A percentile compares a stretch with the other conserved stretches of the same genome.
These are phyloP conservation scores for Ceratocystis smalleyi DNA, from an alignment of 2,329 filamentous ascomycete genomes.

Conservation along the genomic window DNA sequence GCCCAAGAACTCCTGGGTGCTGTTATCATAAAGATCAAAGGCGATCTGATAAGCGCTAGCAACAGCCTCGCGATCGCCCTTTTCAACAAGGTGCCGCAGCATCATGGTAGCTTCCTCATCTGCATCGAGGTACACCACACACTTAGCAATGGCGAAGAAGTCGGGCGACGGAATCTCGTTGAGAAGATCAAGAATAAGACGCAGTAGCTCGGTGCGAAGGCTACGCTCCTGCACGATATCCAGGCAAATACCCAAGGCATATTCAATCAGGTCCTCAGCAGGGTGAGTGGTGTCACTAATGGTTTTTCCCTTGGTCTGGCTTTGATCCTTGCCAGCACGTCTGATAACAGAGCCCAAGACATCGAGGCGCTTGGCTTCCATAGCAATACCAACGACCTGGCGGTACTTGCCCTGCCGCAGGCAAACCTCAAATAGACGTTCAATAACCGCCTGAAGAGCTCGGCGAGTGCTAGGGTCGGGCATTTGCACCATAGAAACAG, in stretches of 20 bases:
- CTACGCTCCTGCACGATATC: conserved; percentile 88
- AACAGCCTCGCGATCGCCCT: conserved; percentile 60
- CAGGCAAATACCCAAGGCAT: conserved; percentile 91
- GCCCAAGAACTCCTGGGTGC: conserved; percentile 86
- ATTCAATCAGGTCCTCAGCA: conserved; percentile 91
- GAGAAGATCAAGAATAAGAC: conserved; percentile 84
- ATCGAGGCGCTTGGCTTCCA: conserved; percentile 84
- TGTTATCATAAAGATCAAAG: conserved; percentile 96
- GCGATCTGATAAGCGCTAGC: conserved; percentile 93
- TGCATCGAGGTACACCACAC: conserved; percentile 87
- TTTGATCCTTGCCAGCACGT: conserved; percentile 66
- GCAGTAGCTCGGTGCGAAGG: conserved; percentile 68
- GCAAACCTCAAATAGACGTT: conserved; percentile 82
- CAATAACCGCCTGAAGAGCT: conserved; percentile 68
- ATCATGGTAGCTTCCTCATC: conserved; percentile 81
- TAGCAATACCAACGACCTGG: conserved; percentile 90
- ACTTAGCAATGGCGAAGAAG: conserved; percentile 96
- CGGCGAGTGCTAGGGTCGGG: conserved; percentile 56
- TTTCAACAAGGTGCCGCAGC: conserved; percentile 64
- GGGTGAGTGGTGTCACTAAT: conserved; percentile 38
- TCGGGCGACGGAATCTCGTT: conserved; percentile 85
- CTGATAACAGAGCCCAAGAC: conserved; percentile 77
- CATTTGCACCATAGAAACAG: conserved; percentile 37
- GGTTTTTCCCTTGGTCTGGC: conserved; percentile 44
- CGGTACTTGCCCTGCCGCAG: conserved; percentile 74